Evolutionary conservation across 345 rosid species (phyloP), one percentile per base, ranked within the genome.

Genomic region (Moricandia arvensis): DNA sequence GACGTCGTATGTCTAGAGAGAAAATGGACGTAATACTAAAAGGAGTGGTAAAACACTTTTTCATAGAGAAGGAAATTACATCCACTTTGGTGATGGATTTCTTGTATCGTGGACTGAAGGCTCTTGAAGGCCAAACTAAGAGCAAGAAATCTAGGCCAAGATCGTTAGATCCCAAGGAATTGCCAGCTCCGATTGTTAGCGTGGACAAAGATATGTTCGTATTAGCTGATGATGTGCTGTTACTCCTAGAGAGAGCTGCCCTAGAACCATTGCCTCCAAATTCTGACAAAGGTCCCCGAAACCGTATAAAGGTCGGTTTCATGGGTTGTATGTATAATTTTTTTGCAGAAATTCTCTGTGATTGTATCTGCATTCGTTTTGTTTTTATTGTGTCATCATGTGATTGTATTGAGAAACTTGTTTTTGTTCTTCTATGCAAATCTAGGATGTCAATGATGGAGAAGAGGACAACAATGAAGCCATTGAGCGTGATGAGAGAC

Each of bases 21-120:
- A 92, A 89, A 85, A 80, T 83, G 72, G 93, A 92, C 59, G 87
- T 82, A 69, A 87, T 92, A 77, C 85, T 90, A 77, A 95, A 92
- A 88, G 90, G 88, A 78, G 90, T 90, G 69, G 98, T 95, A 66
- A 95, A 92, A 69, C 94, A 95, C 69, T 95, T 92, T 84, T 95
- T 95, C 76, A 85, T 92, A 80, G 99, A 95, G 83, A 95, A 95
- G 87, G 99, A 95, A 86, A 97, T 92, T 68, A 85, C 96, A 59
- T 92, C 99, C 67, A 92, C 99, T 63, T 85, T 95, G 94, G 98
- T 92, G 58, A 92, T 95, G 99, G 99, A 95, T 86, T 95, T 97
- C 88, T 86, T 95, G 80, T 90, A 95, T 81, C 92, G 97, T 74
- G 99, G 99, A 63, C 77, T 89, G 84, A 95, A 89, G 86, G 99